Conservation (phyloP, 2,329 filamentous ascomycete species). For the Chaetoscypha palmicola region DNA sequence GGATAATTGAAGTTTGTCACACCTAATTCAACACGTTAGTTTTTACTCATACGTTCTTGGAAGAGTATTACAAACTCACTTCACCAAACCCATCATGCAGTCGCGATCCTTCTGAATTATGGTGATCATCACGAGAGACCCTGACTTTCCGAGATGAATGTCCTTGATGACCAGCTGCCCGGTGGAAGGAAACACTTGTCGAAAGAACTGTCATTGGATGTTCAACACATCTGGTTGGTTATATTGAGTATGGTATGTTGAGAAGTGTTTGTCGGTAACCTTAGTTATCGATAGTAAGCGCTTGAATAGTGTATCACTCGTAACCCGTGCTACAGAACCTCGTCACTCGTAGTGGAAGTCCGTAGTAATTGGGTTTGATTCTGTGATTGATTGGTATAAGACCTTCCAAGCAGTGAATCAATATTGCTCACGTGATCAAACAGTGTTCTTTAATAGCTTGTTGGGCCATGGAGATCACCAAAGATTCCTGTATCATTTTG, state of each 20-base stretch:
- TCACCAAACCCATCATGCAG: conserved; percentile 3
- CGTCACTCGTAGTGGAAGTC: too few relatives aligned
- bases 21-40: too few relatives aligned
- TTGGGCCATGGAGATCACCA: conserved; percentile 2
- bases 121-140: not conserved
- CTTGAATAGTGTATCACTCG: too few relatives aligned
- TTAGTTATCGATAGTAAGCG: too few relatives aligned
- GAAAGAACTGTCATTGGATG: conserved; percentile 3
- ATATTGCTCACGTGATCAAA: too few relatives aligned
- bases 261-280: too few relatives aligned
- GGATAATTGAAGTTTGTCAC: not conserved
- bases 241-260: not conserved
- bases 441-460: not conserved
- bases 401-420: too few relatives aligned
- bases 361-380: too few relatives aligned
- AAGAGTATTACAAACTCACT: not conserved
- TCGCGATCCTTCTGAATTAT: not conserved
- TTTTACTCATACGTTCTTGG: too few relatives aligned
- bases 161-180: conserved; percentile 3
- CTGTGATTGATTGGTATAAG: too few relatives aligned
- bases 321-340: too few relatives aligned
- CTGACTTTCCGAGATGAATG: not conserved
- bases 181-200: not conserved
- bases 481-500: not conserved
- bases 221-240: conserved; percentile 1